Evolutionary conservation across 129 eudicot genomes (phyloP), one percentile per base, ranked within the genome.

Genomic region (Silybum marianum): DNA sequence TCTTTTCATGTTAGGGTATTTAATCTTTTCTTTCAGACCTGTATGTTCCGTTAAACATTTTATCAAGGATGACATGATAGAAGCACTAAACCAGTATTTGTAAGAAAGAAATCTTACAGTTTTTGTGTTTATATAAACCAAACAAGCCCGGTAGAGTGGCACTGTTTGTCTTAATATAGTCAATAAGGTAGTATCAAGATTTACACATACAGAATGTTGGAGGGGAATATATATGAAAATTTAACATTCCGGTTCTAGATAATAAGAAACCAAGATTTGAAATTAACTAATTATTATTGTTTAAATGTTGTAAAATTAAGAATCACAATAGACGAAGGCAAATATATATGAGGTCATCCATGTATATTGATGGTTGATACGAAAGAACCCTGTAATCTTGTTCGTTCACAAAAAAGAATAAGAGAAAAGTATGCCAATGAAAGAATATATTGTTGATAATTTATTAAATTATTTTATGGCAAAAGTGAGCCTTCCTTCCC

Each of bases 291-390:
- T 19, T 70, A 34, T 69, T 69, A 70, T 12, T 19, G 9, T 70
- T 69, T 70, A 30, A 78, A 46, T 14, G 6, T 36, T 51, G 83
- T 70, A 21, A 46, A 26, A 54, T 2, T 16, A 78, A 78, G 74
- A 79, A 69, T 28, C 26, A 25, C 7, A 24, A 60, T 60, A 60
- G 69, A 62, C 1, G 24, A 21, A 62, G 69, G 69, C 12, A 62
- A 62, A 62, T n/a, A n/a, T 62, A n/a, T 79, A 69, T 79, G 76
- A 68, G 63, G 68, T 51, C 67, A 79, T 79, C 76, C 12, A 69
- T 51, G 32, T 39, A n/a, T 73, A 34, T 60, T 25, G 78, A 28
- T 63, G 44, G 60, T 73, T 80, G 72, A 62, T 80, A 60, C 65
- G 18, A 62, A 63, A 60, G 66, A 72, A 9, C 73, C 58, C 13